Base-by-base conservation (phyloP, 495 filamentous ascomycete genomes). In the Penicillium samsonianum region DNA sequence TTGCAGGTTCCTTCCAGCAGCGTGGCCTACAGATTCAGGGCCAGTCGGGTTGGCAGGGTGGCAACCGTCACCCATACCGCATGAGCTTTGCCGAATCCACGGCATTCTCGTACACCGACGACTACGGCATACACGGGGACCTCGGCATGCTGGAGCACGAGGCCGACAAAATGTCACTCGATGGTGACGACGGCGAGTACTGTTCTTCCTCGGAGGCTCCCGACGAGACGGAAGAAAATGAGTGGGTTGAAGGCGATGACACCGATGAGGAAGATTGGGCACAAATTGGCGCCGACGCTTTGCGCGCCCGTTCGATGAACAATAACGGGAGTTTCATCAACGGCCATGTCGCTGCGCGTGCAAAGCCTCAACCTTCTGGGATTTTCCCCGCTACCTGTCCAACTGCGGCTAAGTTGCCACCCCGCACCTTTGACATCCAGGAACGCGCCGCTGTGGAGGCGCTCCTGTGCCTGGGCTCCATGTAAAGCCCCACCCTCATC, bases 191-290 rank as follows among this genome's bases (percentile, higher is more conserved):
- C 25, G 67, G 57, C 37, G 84, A 79, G 38, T 88, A 87, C 56
- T 86, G 84, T 37, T 89, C 89, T 41, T 87, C 87, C 48, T 90
- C 86, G 31, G 88, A 89, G 60, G 84, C 82, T n/a, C 86, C 80
- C 12, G 87, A 87, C 62, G 85, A 86, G 41, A 65, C 78, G n/a
- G 75, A 62, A 19, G 84, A 85, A 53, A 86, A 87, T 30, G 80
- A 88, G 64, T 78, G 79, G 63, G 83, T 88, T 67, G 84, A 90
- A 53, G 87, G 89, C 62, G 90, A 95, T 67, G 81, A 86, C 50
- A 98, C 94, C n/a, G 94, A 98, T 72, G 91, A 96, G 61, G 94
- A 98, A 71, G 93, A 98, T 75, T 96, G 92, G 92, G 91, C 90
- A 20, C 85, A 87, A 54, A 90, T 96, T 45, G 93, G 92, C 26